Evolutionary conservation across 768 basidiomycete species (phyloP).

Genomic region (Amanita fuliginea): DNA sequence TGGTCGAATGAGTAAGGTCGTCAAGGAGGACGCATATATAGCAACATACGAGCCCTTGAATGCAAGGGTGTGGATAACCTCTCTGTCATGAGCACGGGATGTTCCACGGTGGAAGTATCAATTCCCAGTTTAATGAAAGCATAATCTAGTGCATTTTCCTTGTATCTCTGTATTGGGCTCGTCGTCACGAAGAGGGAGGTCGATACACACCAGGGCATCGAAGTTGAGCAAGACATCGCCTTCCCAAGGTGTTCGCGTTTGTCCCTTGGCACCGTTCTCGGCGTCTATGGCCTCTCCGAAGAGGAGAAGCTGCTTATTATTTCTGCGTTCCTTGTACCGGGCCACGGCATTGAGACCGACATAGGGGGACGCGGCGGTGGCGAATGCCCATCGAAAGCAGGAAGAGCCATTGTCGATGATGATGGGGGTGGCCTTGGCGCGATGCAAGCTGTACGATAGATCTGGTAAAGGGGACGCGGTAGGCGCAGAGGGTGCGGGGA

Average conservation of each 20-base stretch:
- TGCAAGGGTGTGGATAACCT: slow-evolving; percentile 80
- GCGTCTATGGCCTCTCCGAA: slow-evolving; percentile 84
- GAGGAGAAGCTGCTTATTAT: slow-evolving; percentile 70
- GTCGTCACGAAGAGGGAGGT: background rate
- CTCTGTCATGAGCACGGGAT: slow-evolving; percentile 92
- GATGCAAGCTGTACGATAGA: slow-evolving; percentile 39
- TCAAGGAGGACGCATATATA: slow-evolving; percentile 1
- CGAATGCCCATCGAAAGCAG: slow-evolving; percentile 75
- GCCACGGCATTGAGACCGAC: slow-evolving; percentile 63
- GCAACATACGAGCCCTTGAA: slow-evolving; percentile 67
- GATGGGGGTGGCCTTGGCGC: slow-evolving; percentile 46
- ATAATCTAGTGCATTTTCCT: slow-evolving; percentile 95
- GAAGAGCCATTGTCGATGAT: slow-evolving; percentile 89
- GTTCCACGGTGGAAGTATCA: slow-evolving; percentile 62
- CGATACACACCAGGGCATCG: slow-evolving; percentile 68
- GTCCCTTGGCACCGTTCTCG: slow-evolving; percentile 74
- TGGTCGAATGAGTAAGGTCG: background rate
- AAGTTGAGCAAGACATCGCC: slow-evolving; percentile 88
- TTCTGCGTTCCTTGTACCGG: slow-evolving; percentile 84
- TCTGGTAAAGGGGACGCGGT: slow-evolving; percentile 1
- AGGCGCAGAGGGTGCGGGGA: slow-evolving; percentile 1
- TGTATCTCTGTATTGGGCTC: slow-evolving; percentile 12
- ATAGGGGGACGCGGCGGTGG: slow-evolving; percentile 44
- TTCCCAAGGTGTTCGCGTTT: slow-evolving; percentile 82
- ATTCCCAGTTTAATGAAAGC: slow-evolving; percentile 83